Percentiles rank a stretch among this genome's conserved stretches.
Conservation (phyloP, 2,329 filamentous ascomycete species). For the Colletotrichum caudatum region DNA sequence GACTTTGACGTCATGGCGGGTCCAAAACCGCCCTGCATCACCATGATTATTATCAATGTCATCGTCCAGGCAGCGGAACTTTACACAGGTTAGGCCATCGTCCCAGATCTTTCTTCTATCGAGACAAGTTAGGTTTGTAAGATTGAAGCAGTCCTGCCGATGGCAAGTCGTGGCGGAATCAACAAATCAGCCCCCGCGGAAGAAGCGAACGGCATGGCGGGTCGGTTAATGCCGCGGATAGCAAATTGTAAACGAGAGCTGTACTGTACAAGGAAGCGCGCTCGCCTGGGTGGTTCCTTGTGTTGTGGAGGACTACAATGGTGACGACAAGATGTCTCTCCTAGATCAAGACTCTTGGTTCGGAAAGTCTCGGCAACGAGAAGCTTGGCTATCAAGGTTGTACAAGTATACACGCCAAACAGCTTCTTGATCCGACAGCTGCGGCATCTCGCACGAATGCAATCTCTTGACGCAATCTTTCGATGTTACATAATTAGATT, state of each 20-base stretch:
- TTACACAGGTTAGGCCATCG: no score
- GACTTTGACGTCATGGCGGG: background rate
- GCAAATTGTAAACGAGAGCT: no score
- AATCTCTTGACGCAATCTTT: slow-evolving; percentile 37
- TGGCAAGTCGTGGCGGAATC: background rate
- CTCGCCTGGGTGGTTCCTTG: background rate
- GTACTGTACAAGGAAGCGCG: background rate
- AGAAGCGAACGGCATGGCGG: no score
- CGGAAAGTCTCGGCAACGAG: background rate
- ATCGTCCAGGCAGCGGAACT: background rate
- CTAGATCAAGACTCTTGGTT: background rate
- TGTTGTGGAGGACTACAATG: background rate
- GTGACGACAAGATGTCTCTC: background rate
- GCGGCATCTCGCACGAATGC: slow-evolving; percentile 31
- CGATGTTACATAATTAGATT: slow-evolving; percentile 5
- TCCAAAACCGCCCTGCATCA: background rate
- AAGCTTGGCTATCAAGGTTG: background rate
- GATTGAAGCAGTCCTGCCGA: background rate
- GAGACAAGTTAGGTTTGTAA: background rate
- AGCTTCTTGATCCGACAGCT: slow-evolving; percentile 12
- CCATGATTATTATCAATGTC: background rate
- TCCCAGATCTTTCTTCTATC: rapidly evolving
- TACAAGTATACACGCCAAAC: background rate
- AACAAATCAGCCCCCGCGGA: background rate
- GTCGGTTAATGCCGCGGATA: background rate